Evolutionary conservation across 2,329 filamentous ascomycete species (phyloP), one percentile per base, ranked within the genome.

Genomic region (Aureobasidium sp.): DNA sequence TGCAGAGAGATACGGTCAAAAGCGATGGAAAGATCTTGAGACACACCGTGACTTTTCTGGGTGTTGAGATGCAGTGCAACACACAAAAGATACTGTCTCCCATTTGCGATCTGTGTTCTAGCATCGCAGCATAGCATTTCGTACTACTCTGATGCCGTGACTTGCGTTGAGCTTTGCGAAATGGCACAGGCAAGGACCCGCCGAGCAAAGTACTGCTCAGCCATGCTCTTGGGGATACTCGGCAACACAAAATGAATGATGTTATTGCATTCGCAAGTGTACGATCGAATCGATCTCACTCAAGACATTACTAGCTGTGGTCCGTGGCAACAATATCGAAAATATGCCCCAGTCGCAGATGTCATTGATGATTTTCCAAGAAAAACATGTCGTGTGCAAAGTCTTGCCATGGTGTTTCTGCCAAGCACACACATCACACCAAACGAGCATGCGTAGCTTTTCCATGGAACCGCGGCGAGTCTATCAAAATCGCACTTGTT

Each of bases 121-220:
- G n/a, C 19, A 32, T 42, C 19, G 17, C 7, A 19, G 41, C 29
- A 45, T 19, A 19, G 8, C n/a, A n/a, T n/a, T n/a, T 8, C 19
- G 44, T 48, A 11, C 25, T 37, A 37, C 22, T 11, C 30, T 35
- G 17, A 47, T 25, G 42, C 42, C 14, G 44, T 35, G 44, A n/a
- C 32, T 48, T 35, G 44, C 30, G 44, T 48, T 37, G 44, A 37
- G 44, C 25, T 25, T 35, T 19, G 44, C 6, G 11, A 48, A 21
- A 35, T 35, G 35, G 35, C 35, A n/a, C n/a, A 34, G 30, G 30
- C 30, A 34, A n/a, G 14, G 30, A 34, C 30, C 30, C 30, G 27
- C 41, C 41, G 17, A 22, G 16, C 21, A 22, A 12, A 22, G 16
- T 32, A 22, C 16, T 10, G 32, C 21, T 10, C 8, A 19, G 35